These are phyloP conservation scores for Penicillium sp. DNA, from an alignment of 2,329 filamentous ascomycete genomes.

Conservation along the genomic window DNA sequence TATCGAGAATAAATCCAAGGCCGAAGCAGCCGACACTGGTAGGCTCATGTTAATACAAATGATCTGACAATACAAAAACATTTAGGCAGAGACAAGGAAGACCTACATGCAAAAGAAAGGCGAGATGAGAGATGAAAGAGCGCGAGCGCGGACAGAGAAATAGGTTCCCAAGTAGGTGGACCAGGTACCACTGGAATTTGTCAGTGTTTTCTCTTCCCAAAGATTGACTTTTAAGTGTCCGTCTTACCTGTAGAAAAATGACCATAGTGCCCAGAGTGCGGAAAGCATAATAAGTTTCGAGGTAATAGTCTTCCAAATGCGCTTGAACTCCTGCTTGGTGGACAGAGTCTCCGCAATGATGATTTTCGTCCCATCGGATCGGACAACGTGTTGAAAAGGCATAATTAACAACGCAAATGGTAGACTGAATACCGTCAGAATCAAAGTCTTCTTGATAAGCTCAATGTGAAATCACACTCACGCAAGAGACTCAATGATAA, in stretches of 20 bases:
- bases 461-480: conserved; percentile 17
- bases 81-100: too few species aligned
- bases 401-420: conserved; percentile 51
- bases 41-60: background rate
- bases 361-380: conserved; percentile 48
- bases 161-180: conserved; percentile 49
- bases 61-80: too few species aligned
- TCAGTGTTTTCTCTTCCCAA: background rate
- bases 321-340: conserved; percentile 43
- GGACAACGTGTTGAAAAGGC: conserved; percentile 48
- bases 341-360: conserved; percentile 43
- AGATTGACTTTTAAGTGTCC: background rate
- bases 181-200: conserved; percentile 42
- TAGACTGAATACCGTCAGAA: conserved; percentile 23
- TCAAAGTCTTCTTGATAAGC: background rate
- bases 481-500: conserved; percentile 51
- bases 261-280: conserved; percentile 48
- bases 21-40: conserved; percentile 50
- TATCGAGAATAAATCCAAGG: conserved; percentile 49
- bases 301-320: conserved; percentile 41
- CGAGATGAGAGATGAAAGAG: conserved; percentile 48
- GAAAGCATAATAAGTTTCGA: conserved; percentile 44
- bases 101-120: conserved; percentile 53
- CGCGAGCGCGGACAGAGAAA: conserved; percentile 47
- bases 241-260: conserved; percentile 45